A percentile compares a stretch with the other conserved stretches of the same genome.
phyloP scores from a whole-genome alignment of 139 green algal genomes.

The Raphidocelis subcapitata region DNA sequence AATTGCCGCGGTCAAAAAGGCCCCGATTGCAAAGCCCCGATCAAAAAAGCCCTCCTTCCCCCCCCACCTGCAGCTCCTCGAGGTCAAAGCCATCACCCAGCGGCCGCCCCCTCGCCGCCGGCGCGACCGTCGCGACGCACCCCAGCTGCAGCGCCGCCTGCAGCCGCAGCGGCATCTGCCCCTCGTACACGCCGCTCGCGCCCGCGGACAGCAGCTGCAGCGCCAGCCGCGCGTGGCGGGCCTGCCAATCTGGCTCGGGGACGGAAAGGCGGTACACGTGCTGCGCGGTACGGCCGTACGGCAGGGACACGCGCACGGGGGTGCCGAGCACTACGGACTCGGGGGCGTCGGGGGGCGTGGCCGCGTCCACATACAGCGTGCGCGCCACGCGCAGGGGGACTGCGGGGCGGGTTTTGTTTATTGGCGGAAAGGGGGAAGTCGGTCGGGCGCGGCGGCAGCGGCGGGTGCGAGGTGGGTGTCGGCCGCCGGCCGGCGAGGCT shows the following conservation, averaged over 20 bases:
- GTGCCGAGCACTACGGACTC: conserved; percentile 13
- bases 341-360: background rate
- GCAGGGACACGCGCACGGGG: conserved; percentile 39
- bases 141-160: conserved; percentile 71
- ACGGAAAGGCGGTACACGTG: conserved; percentile 60
- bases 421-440: too few species aligned
- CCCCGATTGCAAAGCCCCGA: too few species aligned
- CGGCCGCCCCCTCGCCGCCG: conserved; percentile 28
- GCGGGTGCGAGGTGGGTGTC: too few species aligned
- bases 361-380: conserved; percentile 63
- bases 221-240: conserved; percentile 39
- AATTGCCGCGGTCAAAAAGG: too few species aligned
- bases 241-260: conserved; percentile 63
- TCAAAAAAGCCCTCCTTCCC: background rate
- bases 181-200: conserved; percentile 71
- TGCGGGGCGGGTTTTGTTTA: too few species aligned
- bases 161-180: conserved; percentile 65
- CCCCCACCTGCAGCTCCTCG: conserved; percentile 66
- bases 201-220: conserved; percentile 23
- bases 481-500: too few species aligned
- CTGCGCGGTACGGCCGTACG: conserved; percentile 38
- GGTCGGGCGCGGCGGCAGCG: too few species aligned
- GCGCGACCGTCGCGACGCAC: conserved; percentile 65
- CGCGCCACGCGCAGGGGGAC: conserved; percentile 67
- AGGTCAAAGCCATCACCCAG: conserved; percentile 62